phyloP scores from a whole-genome alignment of 2,329 filamentous ascomycete genomes.

The Plectosphaerella cucumerina region DNA sequence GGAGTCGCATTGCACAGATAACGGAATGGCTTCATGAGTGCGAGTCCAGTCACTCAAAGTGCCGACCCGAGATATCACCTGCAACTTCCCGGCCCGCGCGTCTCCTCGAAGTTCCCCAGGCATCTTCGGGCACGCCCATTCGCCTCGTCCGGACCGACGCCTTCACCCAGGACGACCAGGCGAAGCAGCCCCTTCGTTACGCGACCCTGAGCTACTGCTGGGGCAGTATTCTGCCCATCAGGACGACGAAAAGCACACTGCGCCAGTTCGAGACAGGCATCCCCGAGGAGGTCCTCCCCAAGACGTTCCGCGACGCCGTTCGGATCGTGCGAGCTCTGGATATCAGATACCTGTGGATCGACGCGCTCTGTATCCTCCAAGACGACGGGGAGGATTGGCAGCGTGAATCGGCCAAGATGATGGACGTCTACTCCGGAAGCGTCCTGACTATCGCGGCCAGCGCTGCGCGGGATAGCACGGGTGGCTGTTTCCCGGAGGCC shows the following conservation, averaged over 20 bases:
- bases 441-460: conserved; percentile 9
- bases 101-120: too few relatives aligned
- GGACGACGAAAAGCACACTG: neutral
- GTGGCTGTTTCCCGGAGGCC: neutral
- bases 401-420: conserved; percentile 11
- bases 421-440: conserved; percentile 9
- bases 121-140: too few relatives aligned
- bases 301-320: conserved; percentile 11
- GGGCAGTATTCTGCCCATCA: conserved; percentile 1
- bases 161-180: too few relatives aligned
- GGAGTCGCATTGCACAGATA: too few relatives aligned
- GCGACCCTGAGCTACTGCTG: conserved; percentile 12
- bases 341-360: conserved; percentile 14
- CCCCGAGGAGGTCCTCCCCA: conserved; percentile 2
- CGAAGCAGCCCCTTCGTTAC: neutral
- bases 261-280: neutral
- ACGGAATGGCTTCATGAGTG: too few relatives aligned
- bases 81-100: too few relatives aligned
- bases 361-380: conserved; percentile 15
- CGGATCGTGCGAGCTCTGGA: conserved; percentile 8
- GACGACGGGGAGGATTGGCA: conserved; percentile 12
- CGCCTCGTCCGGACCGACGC: too few relatives aligned
- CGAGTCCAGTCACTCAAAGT: too few relatives aligned
- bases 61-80: too few relatives aligned
- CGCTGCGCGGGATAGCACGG: neutral